Conservation (phyloP, 805 yeast species). For the Metschnikowia colocasiae region DNA sequence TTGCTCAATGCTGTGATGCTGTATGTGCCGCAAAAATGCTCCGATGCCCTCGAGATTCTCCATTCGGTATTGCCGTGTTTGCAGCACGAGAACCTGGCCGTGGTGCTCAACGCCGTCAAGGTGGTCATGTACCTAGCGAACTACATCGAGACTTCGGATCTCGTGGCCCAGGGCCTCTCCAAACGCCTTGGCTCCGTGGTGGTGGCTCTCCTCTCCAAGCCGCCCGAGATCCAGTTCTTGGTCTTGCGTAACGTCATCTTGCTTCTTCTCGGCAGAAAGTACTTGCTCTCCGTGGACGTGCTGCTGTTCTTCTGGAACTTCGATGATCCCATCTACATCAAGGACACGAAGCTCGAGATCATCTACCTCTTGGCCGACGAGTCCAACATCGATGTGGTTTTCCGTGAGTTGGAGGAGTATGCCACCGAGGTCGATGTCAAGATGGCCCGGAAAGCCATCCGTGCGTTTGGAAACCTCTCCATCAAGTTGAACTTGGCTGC, state of each 20-base stretch:
- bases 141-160: conserved; percentile 57
- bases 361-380: conserved; percentile 74
- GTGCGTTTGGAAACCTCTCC: conserved; percentile 88
- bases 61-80: conserved; percentile 65
- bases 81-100: conserved; percentile 78
- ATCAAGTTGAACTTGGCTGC: conserved; percentile 66
- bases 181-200: conserved; percentile 65
- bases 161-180: conserved; percentile 51
- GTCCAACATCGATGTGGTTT: conserved; percentile 53
- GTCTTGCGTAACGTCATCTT: conserved; percentile 77
- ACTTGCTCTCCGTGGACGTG: conserved; percentile 62
- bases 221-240: conserved; percentile 79
- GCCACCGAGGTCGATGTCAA: conserved; percentile 83
- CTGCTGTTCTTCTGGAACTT: conserved; percentile 76
- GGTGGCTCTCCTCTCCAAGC: conserved; percentile 64
- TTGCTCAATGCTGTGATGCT: conserved; percentile 62
- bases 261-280: conserved; percentile 61
- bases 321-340: conserved; percentile 83
- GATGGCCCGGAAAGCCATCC: conserved; percentile 81
- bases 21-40: conserved; percentile 66
- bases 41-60: conserved; percentile 62
- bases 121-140: conserved; percentile 69
- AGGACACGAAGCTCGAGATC: conserved; percentile 86
- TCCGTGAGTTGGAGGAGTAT: conserved; percentile 77
- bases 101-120: conserved; percentile 72